Conservation (phyloP, 192 early-diverging fungal species). For the Backusella parvicylindrica region DNA sequence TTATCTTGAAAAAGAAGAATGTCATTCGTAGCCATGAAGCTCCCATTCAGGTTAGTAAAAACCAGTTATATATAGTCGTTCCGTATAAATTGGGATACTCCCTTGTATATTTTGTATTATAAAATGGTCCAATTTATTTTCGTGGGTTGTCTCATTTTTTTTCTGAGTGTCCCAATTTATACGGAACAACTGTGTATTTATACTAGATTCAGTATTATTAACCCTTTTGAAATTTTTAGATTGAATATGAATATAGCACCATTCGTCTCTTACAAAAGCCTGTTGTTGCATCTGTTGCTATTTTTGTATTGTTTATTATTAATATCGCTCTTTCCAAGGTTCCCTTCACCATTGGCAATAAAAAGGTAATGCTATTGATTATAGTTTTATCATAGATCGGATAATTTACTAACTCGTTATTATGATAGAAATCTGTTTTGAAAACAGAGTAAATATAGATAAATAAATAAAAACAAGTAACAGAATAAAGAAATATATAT, state of each 20-base stretch:
- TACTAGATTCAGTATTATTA: neutral
- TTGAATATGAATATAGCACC: conserved; percentile 52
- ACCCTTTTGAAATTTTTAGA: neutral
- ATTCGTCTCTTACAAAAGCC: conserved; percentile 61
- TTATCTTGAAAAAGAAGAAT: conserved; percentile 67
- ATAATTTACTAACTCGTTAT: neutral
- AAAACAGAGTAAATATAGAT: conserved; percentile 1
- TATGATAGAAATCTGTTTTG: neutral
- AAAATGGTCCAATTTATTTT: too few relatives aligned
- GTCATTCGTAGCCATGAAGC: conserved; percentile 67
- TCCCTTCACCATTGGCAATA: conserved; percentile 49
- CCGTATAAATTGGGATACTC: too few relatives aligned
- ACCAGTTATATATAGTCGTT: too few relatives aligned
- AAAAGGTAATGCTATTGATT: conserved; percentile 29
- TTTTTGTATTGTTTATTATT: conserved; percentile 55
- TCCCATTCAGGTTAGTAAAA: conserved; percentile 33
- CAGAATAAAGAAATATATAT: neutral
- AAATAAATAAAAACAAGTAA: neutral
- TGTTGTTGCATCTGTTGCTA: conserved; percentile 40
- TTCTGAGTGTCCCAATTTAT: too few relatives aligned
- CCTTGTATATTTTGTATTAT: too few relatives aligned
- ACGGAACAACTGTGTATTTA: neutral
- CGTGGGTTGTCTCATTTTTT: too few relatives aligned
- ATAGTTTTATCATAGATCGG: conserved; percentile 10
- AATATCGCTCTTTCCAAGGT: conserved; percentile 54